Percentiles rank a stretch among this genome's conserved stretches.
These are phyloP conservation scores for Phlebiopsis flavidoalba DNA, from an alignment of 768 basidiomycete genomes.

Conservation along the genomic window DNA sequence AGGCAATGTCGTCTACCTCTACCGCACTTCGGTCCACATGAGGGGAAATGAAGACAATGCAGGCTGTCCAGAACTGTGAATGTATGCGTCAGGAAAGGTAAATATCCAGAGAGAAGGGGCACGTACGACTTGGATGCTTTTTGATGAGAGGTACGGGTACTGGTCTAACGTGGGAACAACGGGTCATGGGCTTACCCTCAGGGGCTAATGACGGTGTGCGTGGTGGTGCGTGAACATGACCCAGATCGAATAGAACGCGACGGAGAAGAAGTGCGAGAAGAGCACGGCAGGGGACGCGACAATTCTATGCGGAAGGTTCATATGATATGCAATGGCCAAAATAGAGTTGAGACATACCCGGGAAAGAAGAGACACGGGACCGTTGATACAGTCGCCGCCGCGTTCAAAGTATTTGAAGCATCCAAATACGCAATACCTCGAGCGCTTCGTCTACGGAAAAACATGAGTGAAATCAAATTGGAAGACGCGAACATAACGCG, in stretches of 20 bases:
- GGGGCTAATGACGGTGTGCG: slow-evolving; percentile 25
- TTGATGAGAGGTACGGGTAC: slow-evolving; percentile 66
- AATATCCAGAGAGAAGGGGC: neutral
- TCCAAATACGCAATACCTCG: slow-evolving; percentile 62
- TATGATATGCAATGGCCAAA: neutral
- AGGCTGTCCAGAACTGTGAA: slow-evolving; percentile 82
- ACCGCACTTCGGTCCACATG: slow-evolving; percentile 81
- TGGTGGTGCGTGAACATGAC: slow-evolving; percentile 70
- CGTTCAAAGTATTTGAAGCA: slow-evolving; percentile 98
- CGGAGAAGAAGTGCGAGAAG: slow-evolving; percentile 89
- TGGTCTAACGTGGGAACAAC: slow-evolving; percentile 45
- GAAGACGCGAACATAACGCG: slow-evolving; percentile 24
- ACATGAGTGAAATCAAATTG: slow-evolving; percentile 1
- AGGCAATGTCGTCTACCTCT: slow-evolving; percentile 39
- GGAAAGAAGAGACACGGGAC: slow-evolving; percentile 86
- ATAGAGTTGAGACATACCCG: slow-evolving; percentile 46
- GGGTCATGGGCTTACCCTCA: slow-evolving; percentile 34
- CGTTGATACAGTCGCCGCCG: slow-evolving; percentile 84
- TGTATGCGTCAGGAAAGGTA: neutral
- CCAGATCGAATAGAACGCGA: slow-evolving; percentile 94
- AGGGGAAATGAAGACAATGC: slow-evolving; percentile 85
- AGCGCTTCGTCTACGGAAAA: slow-evolving; percentile 50
- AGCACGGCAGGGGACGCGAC: slow-evolving; percentile 76
- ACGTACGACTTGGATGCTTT: slow-evolving; percentile 61
- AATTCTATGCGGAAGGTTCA: slow-evolving; percentile 42